Percentiles rank a stretch among this genome's conserved stretches.
Evolutionary conservation across 768 basidiomycete species (phyloP).

Genomic region (Hypholoma fasciculare): DNA sequence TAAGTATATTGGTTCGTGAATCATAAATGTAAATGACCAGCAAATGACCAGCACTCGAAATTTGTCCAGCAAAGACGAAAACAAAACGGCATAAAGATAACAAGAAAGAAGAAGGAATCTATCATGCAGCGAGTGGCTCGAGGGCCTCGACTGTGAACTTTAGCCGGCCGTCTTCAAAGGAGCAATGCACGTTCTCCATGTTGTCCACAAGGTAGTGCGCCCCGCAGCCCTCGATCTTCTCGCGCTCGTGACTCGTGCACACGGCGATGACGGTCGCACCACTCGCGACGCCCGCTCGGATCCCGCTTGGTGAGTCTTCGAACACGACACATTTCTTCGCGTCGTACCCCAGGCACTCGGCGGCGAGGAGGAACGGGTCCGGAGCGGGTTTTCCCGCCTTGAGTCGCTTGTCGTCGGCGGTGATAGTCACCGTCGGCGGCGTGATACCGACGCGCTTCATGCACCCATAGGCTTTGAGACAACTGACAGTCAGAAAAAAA

Average conservation of each 20-base stretch:
- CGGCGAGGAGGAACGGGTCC: conserved; percentile 65
- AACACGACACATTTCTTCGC: conserved; percentile 72
- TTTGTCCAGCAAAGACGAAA: too few relatives aligned
- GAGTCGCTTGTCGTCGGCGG: conserved; percentile 74
- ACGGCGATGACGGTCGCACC: conserved; percentile 76
- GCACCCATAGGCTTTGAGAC: conserved; percentile 54
- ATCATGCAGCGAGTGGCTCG: background rate
- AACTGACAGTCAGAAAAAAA: background rate
- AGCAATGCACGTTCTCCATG: conserved; percentile 49
- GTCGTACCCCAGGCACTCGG: conserved; percentile 54
- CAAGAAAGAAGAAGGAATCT: background rate
- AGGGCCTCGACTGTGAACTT: conserved; percentile 37
- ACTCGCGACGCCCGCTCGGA: conserved; percentile 69
- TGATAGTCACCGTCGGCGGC: conserved; percentile 69
- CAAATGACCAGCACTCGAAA: too few relatives aligned
- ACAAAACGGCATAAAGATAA: background rate
- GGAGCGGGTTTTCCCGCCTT: conserved; percentile 65
- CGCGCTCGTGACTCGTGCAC: conserved; percentile 69
- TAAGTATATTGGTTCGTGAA: too few relatives aligned
- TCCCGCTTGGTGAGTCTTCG: conserved; percentile 81
- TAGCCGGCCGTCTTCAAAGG: conserved; percentile 36
- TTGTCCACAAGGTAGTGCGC: conserved; percentile 58
- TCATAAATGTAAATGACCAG: too few relatives aligned
- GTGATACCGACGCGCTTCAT: conserved; percentile 70
- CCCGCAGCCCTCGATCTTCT: conserved; percentile 53